Percentiles rank a stretch among this genome's conserved stretches.
Evolutionary conservation across 116 monocot species (phyloP).

Genomic region (Papilionanthe hybrid): DNA sequence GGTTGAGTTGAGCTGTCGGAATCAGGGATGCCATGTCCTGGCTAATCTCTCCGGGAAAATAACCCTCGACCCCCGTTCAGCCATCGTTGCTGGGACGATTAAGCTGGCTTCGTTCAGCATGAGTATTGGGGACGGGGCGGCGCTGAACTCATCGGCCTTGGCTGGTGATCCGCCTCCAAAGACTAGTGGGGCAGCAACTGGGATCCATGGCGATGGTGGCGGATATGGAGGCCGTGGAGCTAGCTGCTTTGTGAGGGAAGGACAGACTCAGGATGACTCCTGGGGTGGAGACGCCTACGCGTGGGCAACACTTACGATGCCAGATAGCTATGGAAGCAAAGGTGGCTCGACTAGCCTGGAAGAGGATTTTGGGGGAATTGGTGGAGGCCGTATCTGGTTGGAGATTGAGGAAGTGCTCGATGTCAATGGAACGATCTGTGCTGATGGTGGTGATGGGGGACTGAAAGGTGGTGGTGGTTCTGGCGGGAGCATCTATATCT

Average conservation of each 20-base stretch:
- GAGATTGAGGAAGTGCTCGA: constrained; percentile 43
- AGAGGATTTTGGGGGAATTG: constrained; percentile 82
- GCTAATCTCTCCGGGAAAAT: constrained; percentile 59
- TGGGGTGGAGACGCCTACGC: constrained; percentile 97
- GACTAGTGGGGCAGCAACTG: constrained; percentile 68
- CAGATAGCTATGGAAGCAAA: constrained; percentile 75
- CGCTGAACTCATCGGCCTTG: constrained; percentile 50
- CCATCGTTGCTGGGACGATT: constrained; percentile 65
- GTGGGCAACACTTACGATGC: constrained; percentile 60
- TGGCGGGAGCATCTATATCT: constrained; percentile 82
- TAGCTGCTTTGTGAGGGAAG: constrained; percentile 65
- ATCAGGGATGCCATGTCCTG: constrained; percentile 52
- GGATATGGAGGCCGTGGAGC: constrained; percentile 94
- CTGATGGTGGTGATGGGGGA: constrained; percentile 81
- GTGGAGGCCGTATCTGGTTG: constrained; percentile 70
- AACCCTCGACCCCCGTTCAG: constrained; percentile 29
- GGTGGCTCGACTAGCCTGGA: constrained; percentile 83
- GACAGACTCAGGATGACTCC: constrained; percentile 70
- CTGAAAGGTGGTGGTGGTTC: constrained; percentile 77
- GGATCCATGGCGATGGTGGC: constrained; percentile 76
- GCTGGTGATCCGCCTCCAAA: constrained; percentile 80
- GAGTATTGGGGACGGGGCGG: constrained; percentile 35
- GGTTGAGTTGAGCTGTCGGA: constrained; percentile 51
- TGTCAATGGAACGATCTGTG: constrained; percentile 49
- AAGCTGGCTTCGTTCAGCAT: constrained; percentile 44